Evolutionary conservation across 768 basidiomycete species (phyloP), one percentile per base, ranked within the genome.

Genomic region (Solioccasus polychromus): DNA sequence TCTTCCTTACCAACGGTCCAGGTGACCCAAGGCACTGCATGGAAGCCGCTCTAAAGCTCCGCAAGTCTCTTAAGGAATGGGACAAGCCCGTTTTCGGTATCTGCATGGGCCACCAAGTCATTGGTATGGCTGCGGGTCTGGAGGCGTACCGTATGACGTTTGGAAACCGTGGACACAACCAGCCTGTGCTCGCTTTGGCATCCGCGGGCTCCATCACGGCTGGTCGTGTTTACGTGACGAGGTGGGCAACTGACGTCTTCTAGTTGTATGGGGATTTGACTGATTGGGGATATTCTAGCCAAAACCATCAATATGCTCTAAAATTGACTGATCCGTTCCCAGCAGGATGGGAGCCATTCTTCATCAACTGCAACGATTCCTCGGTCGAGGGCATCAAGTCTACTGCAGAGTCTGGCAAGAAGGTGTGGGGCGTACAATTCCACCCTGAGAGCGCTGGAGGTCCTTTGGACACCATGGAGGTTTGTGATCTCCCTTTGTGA

Each of bases 351-450:
- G 92, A 95, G 57, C 95, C 95, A 0, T 98, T 95, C 79, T 99
- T 99, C 76, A 95, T 98, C 74, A 99, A 97, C 71, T 96, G 92
- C 71, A 98, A 97, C 61, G 95, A 98, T 70, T 97, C 95, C 14
- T 96, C 92, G 1, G 93, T 98, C 14, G 96, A 98, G 64, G 96
- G 96, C 30, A 96, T 98, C 77, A 97, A 93, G 70, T 94, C 92
- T 15, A 96, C 96, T 2, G 61, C 72, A 0, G 87, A 84, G 9
- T 93, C 92, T 19, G 92, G 92, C 43, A 92, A 85, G 72, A 85
- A 82, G 52, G 78, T 98, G 24, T 98, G 93, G 92, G 96, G 95
- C 55, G 95, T 98, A 18, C 96, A 99, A 62, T 99, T 98, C 83
- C 96, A 99, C 68, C 96, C 96, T 14, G 96, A 99, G 69, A 93